phyloP scores from a whole-genome alignment of 1,284 basidiomycete genomes.

The Pterula multifida region DNA sequence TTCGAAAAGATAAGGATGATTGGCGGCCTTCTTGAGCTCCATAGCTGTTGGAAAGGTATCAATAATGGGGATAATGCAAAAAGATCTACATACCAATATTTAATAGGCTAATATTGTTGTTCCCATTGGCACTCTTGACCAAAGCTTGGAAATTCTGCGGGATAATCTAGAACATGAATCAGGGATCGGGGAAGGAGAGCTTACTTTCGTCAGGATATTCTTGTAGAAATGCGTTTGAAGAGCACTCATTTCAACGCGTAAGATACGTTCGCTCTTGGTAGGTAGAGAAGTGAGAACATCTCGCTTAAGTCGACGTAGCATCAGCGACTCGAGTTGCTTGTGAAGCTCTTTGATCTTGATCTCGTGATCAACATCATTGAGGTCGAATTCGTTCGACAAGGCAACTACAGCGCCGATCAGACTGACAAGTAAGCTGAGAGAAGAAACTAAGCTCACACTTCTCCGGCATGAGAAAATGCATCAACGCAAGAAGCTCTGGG shows the following conservation, averaged over 20 bases:
- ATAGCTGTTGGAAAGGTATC: conserved; percentile 65
- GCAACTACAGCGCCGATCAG: conserved; percentile 35
- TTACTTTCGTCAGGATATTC: conserved; percentile 91
- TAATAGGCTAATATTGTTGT: conserved; percentile 82
- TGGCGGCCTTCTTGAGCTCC: conserved; percentile 96
- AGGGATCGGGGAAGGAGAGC: conserved; percentile 8
- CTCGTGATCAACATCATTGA: conserved; percentile 89
- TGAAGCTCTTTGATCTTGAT: conserved; percentile 92
- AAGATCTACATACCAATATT: conserved; percentile 59
- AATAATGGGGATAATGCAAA: conserved; percentile 6
- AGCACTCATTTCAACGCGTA: conserved; percentile 95
- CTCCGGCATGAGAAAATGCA: conserved; percentile 99
- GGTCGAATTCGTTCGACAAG: conserved; percentile 89
- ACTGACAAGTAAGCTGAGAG: not conserved
- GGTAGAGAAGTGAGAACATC: conserved; percentile 97
- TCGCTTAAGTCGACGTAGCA: conserved; percentile 91
- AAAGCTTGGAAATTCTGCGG: conserved; percentile 84
- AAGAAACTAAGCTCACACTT: conserved; percentile 55
- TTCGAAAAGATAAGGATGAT: conserved; percentile 97
- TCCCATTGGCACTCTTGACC: conserved; percentile 76
- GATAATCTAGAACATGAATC: conserved; percentile 5
- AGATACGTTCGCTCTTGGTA: conserved; percentile 95
- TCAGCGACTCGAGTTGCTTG: conserved; percentile 85
- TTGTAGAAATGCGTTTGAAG: conserved; percentile 99
- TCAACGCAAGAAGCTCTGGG: conserved; percentile 85